Base-by-base conservation (phyloP, 805 yeast species). In the Hanseniaspora thailandica region DNA sequence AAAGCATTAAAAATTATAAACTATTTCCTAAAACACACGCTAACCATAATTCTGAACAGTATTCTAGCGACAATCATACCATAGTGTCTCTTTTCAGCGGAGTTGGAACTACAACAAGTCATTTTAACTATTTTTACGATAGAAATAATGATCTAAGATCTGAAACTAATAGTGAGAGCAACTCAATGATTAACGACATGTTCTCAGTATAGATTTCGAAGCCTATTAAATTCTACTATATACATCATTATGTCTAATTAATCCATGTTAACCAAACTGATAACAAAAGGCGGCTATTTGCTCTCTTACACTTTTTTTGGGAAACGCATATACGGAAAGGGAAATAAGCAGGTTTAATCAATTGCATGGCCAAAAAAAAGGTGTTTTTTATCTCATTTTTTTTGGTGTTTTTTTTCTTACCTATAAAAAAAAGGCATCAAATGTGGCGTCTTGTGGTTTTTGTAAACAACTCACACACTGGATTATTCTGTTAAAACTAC, bases 1-100 rank as follows among this genome's bases (percentile, higher is more conserved):
- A 54, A 39, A 48, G 53, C 10, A 9, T 48, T 7, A 35, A 47
- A 23, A 54, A 36, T 36, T 54, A 54, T 39, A 48, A 47, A 26
- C 41, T 47, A 3, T 31, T 48, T 26, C n/a, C 48, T 20, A 47
- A n/a, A 33, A 22, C 25, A 4, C 22, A 6, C 10, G 25, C 31
- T 17, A 12, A 13, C 6, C 31, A 36, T 39, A 45, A 44, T 19
- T 28, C 26, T n/a, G 46, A 43, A 19, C 31, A 28, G 12, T 12
- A 17, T 8, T 43, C 46, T 6, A 22, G 26, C 20, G 55, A 44
- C 2, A 30, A 40, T 36, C 41, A 28, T 33, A 31, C 48, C 2
- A 28, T 35, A 4, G 34, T 44, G 15, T 47, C 55, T 20, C 43
- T 47, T 3, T 44, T 44, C 26, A 53, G 55, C 33, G 52, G 55